A percentile compares a stretch with the other conserved stretches of the same genome.
phyloP scores from a whole-genome alignment of 148 eudicot genomes.

The Pouteria glomerata region DNA sequence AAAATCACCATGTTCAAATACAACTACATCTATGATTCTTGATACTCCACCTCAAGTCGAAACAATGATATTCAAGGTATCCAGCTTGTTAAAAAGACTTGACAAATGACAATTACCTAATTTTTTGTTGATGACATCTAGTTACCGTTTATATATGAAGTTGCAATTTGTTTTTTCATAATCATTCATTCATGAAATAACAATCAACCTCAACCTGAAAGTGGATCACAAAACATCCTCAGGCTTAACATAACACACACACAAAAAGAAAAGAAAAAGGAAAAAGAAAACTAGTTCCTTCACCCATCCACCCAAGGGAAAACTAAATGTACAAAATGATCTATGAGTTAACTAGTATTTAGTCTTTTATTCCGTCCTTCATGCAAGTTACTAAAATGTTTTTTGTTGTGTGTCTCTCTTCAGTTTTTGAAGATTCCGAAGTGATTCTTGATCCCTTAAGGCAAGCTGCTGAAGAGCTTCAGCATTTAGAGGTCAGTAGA shows the following conservation, averaged over 20 bases:
- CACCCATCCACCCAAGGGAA: neutral
- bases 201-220: too few species aligned
- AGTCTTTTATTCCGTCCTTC: neutral
- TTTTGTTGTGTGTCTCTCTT: neutral
- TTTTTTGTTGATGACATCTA: too few species aligned
- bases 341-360: neutral
- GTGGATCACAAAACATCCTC: too few species aligned
- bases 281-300: neutral
- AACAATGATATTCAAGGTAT: neutral
- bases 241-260: too few species aligned
- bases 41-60: neutral
- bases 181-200: too few species aligned
- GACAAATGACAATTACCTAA: neutral
- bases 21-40: neutral
- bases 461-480: conserved; percentile 82
- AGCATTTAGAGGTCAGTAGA: conserved; percentile 69
- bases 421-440: conserved; percentile 64
- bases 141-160: too few species aligned
- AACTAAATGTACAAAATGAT: neutral
- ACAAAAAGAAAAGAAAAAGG: neutral
- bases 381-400: neutral
- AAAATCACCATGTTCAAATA: neutral
- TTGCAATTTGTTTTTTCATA: too few species aligned
- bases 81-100: neutral
- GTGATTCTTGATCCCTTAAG: conserved; percentile 57